phyloP scores from a whole-genome alignment of 805 yeast species.

The Wickerhamiella galacta region DNA sequence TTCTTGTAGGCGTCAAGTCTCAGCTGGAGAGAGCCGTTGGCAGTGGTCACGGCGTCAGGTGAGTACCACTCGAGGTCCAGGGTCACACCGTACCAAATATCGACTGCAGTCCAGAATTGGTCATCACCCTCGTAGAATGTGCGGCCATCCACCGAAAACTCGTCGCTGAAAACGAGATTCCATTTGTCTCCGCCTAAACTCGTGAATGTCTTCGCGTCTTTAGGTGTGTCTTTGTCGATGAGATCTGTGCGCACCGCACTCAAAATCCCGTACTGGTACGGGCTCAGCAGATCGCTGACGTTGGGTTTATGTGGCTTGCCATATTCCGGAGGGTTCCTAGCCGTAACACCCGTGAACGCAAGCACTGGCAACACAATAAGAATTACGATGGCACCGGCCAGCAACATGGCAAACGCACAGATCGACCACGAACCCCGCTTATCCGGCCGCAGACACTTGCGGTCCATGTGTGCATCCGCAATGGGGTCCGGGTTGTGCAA shows the following conservation, averaged over 20 bases:
- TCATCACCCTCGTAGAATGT: slow-evolving; percentile 84
- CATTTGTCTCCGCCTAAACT: slow-evolving; percentile 47
- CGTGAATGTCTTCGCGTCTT: slow-evolving; percentile 29
- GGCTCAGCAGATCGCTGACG: slow-evolving; percentile 25
- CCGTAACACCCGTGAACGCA: slow-evolving; percentile 58
- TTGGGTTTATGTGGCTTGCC: neutral
- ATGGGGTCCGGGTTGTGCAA: slow-evolving; percentile 93
- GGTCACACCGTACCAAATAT: slow-evolving; percentile 74
- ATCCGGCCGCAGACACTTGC: slow-evolving; percentile 22
- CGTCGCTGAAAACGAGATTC: slow-evolving; percentile 77
- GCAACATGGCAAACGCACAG: slow-evolving; percentile 31
- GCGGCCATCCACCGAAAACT: slow-evolving; percentile 77
- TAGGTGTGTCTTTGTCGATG: slow-evolving; percentile 61
- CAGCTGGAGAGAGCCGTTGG: slow-evolving; percentile 49
- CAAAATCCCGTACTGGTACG: slow-evolving; percentile 40
- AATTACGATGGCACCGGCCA: slow-evolving; percentile 45
- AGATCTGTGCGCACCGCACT: slow-evolving; percentile 43
- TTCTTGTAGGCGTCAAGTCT: slow-evolving; percentile 69
- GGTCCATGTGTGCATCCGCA: slow-evolving; percentile 69
- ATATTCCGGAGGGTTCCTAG: slow-evolving; percentile 11
- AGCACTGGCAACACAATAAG: slow-evolving; percentile 71
- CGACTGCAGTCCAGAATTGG: slow-evolving; percentile 77
- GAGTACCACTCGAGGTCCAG: slow-evolving; percentile 87
- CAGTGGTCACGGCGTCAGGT: slow-evolving; percentile 75
- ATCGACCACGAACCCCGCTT: slow-evolving; percentile 22